Evolutionary conservation across 2,329 filamentous ascomycete species (phyloP), one percentile per base, ranked within the genome.

Genomic region (Dothiorella sarmentorum): DNA sequence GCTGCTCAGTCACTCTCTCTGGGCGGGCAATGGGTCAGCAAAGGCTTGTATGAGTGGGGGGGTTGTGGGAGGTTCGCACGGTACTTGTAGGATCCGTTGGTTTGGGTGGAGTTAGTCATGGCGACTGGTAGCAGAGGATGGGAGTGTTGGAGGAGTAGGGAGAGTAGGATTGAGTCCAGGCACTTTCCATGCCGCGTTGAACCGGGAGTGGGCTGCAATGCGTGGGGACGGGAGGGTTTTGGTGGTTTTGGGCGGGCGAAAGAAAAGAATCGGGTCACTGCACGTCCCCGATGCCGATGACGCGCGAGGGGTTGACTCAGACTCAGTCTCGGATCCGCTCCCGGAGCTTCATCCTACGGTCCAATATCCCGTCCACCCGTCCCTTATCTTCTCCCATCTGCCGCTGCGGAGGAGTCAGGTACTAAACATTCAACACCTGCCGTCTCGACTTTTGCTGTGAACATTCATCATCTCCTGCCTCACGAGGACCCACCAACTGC

Each of bases 1-100:
- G 86, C 75, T 97, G 91, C 58, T 59, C 57, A 17, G 45, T 45
- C 17, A 59, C 35, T 45, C 57, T 17, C 38, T 53, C 57, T 59
- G 47, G 7, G 17, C 2, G 3, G 22, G 10, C 33, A 29, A 35
- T 38, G 29, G 13, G 56, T 59, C n/a, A 59, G 57, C 26, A 17
- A 24, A n/a, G 4, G 26, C n/a, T 22, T 10, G 38, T 17, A 26
- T 43, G 56, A 52, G 44, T 58, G 38, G 38, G 11, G 24, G 38
- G 38, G 11, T n/a, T 51, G 13, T 18, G 20, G 18, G 45, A 10
- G 47, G 27, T 13, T n/a, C 57, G 57, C 24, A 59, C 57, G 10
- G 40, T 59, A 59, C 31, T 59, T 59, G 57, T 7, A 15, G 26
- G 56, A 51, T 40, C 55, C 55, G 43, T 58, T 58, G 43, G 55